phyloP scores from a whole-genome alignment of 805 yeast species.

The Naumovozyma castellii region DNA sequence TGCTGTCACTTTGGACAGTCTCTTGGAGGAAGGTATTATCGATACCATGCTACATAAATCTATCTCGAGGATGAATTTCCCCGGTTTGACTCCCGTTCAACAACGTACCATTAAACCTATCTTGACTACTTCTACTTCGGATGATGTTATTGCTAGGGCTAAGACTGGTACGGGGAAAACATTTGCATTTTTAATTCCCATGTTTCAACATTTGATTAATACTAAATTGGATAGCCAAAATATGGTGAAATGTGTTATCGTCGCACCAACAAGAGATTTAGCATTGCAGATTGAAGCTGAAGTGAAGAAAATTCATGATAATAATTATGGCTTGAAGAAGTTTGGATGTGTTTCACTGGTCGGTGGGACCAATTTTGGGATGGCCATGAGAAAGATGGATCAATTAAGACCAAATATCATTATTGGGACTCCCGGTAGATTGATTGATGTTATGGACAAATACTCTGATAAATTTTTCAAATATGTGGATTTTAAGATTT shows the following conservation, averaged over 20 bases:
- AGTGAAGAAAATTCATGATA: conserved; percentile 37
- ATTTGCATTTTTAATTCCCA: conserved; percentile 76
- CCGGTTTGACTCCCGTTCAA: conserved; percentile 60
- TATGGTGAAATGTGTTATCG: conserved; percentile 51
- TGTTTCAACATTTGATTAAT: conserved; percentile 46
- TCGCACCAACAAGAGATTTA: conserved; percentile 87
- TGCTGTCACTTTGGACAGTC: conserved; percentile 23
- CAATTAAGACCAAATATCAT: conserved; percentile 44
- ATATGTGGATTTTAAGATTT: conserved; percentile 52
- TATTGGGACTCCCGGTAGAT: conserved; percentile 86
- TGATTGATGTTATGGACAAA: conserved; percentile 48
- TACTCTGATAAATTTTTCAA: conserved; percentile 39
- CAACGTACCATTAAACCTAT: conserved; percentile 51
- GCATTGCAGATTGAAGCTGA: conserved; percentile 75
- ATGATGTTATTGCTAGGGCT: conserved; percentile 76
- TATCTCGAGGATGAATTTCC: conserved; percentile 37
- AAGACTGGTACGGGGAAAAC: conserved; percentile 96
- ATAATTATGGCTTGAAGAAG: conserved; percentile 19
- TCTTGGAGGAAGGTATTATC: conserved; percentile 24
- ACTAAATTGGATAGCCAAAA: conserved; percentile 24
- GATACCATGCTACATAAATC: conserved; percentile 28
- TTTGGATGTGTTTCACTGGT: conserved; percentile 46
- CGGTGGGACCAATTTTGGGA: conserved; percentile 50
- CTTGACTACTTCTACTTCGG: conserved; percentile 35
- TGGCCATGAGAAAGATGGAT: conserved; percentile 30